Evolutionary conservation across 2,329 filamentous ascomycete genomes (phyloP).

Genomic region (Fusarium brevicatenulatum): DNA sequence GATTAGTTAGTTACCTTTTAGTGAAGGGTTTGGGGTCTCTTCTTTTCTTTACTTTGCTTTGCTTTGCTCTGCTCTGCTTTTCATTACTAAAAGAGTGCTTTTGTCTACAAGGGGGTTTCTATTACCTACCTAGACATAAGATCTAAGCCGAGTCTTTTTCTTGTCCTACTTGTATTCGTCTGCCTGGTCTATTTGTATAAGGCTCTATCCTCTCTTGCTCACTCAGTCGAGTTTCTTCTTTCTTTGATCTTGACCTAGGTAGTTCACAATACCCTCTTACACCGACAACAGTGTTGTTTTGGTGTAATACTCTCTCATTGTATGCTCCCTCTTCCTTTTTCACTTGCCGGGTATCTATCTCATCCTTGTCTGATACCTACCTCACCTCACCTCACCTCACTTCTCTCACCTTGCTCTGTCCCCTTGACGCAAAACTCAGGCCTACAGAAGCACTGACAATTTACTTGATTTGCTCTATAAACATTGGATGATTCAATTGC

Average conservation of each 20-base stretch:
- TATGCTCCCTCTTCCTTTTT: slow-evolving; percentile 16
- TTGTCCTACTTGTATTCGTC: not conserved
- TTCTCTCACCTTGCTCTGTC: not conserved
- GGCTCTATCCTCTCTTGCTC: slow-evolving; percentile 2
- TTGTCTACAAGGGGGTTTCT: slow-evolving; percentile 23
- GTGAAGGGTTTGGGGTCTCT: slow-evolving; percentile 15
- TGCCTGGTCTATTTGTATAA: slow-evolving; percentile 27
- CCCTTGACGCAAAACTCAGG: slow-evolving; percentile 28
- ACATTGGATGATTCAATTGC: slow-evolving; percentile 26
- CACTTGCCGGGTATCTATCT: slow-evolving; percentile 21
- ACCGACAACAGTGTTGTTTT: slow-evolving; percentile 15
- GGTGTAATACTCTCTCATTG: slow-evolving; percentile 8
- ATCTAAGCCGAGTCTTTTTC: slow-evolving; percentile 6
- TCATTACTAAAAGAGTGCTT: slow-evolving; percentile 8
- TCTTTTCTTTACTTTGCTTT: slow-evolving; percentile 2
- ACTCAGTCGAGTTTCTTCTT: not conserved
- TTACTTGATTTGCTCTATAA: slow-evolving; percentile 11
- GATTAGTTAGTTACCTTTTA: not conserved
- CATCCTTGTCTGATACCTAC: slow-evolving; percentile 34
- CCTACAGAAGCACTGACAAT: slow-evolving; percentile 32
- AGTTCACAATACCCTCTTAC: slow-evolving; percentile 27
- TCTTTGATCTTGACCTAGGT: not conserved
- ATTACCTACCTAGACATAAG: slow-evolving; percentile 19
- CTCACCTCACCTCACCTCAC: not conserved
- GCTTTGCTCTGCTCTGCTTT: not conserved